Percentiles rank a stretch among this genome's conserved stretches.
Conservation (phyloP, 108 stramenopile species). For the Pseudonitzschia multistriata region DNA sequence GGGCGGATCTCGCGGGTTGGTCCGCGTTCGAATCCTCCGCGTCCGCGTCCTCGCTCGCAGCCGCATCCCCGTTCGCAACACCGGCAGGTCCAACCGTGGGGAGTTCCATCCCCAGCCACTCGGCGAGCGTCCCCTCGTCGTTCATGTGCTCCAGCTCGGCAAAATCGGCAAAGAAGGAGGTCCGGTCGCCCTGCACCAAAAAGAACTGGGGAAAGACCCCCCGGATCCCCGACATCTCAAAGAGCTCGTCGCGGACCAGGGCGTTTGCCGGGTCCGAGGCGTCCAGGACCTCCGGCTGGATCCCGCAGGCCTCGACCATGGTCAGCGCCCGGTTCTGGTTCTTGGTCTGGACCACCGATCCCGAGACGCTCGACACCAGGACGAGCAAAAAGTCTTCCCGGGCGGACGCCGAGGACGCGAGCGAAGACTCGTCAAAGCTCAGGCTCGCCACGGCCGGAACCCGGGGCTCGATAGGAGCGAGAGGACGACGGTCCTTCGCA, state of each 20-base stretch:
- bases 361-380: conserved; percentile 11
- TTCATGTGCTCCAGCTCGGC: conserved; percentile 19
- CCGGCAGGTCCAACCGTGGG: not conserved
- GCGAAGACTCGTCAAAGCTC: not conserved
- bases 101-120: conserved; percentile 17
- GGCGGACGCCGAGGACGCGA: not conserved
- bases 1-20: no score
- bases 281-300: conserved; percentile 39
- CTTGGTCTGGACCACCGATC: not conserved
- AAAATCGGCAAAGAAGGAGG: conserved; percentile 31
- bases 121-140: conserved; percentile 14
- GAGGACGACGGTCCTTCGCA: no score
- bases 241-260: conserved; percentile 46
- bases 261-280: conserved; percentile 45
- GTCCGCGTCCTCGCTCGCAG: no score
- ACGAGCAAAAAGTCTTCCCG: conserved; percentile 15
- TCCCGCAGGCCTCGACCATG: conserved; percentile 7
- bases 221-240: conserved; percentile 45
- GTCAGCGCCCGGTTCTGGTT: conserved; percentile 15
- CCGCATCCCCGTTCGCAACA: no score
- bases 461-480: not conserved
- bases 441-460: not conserved
- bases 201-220: conserved; percentile 74
- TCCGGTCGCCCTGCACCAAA: conserved; percentile 46
- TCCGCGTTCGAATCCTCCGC: no score